These are phyloP conservation scores for Boletus huronensis DNA, from an alignment of 768 basidiomycete species.

Conservation along the genomic window DNA sequence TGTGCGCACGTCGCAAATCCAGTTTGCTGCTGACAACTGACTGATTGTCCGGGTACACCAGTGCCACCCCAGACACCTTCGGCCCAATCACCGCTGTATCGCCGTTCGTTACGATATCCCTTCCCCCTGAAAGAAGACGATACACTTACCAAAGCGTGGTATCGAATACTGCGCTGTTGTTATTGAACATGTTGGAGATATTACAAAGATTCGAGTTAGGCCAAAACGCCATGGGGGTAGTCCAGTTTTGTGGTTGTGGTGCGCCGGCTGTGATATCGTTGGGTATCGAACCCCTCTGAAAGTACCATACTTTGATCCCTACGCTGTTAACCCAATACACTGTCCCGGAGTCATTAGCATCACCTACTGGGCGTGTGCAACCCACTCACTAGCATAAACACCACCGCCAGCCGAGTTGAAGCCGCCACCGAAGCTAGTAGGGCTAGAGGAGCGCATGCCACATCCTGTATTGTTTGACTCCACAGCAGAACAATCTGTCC, in stretches of 20 bases:
- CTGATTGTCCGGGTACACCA: conserved; percentile 79
- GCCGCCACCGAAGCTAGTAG: conserved; percentile 72
- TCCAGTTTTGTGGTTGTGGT: conserved; percentile 79
- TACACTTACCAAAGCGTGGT: conserved; percentile 70
- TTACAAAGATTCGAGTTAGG: conserved; percentile 64
- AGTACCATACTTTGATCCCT: conserved; percentile 84
- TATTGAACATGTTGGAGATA: conserved; percentile 74
- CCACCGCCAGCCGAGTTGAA: conserved; percentile 88
- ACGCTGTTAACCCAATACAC: conserved; percentile 44
- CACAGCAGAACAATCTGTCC: conserved; percentile 66
- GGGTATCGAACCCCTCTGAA: conserved; percentile 70
- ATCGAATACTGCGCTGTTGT: conserved; percentile 78
- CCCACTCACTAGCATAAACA: conserved; percentile 78
- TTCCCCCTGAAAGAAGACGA: conserved; percentile 2
- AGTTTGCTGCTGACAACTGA: conserved; percentile 81
- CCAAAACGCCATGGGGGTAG: conserved; percentile 74
- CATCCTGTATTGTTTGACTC: conserved; percentile 80
- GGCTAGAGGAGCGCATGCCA: conserved; percentile 60
- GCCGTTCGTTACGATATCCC: conserved; percentile 2
- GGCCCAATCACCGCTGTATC: conserved; percentile 82
- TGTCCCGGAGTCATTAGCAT: conserved; percentile 1
- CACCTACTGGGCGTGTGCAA: background rate
- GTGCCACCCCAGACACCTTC: conserved; percentile 67
- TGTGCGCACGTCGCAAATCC: conserved; percentile 78
- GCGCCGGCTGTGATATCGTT: conserved; percentile 66